Base-by-base conservation (phyloP, 495 filamentous ascomycete genomes). In the Hypoxylon intermedium region DNA sequence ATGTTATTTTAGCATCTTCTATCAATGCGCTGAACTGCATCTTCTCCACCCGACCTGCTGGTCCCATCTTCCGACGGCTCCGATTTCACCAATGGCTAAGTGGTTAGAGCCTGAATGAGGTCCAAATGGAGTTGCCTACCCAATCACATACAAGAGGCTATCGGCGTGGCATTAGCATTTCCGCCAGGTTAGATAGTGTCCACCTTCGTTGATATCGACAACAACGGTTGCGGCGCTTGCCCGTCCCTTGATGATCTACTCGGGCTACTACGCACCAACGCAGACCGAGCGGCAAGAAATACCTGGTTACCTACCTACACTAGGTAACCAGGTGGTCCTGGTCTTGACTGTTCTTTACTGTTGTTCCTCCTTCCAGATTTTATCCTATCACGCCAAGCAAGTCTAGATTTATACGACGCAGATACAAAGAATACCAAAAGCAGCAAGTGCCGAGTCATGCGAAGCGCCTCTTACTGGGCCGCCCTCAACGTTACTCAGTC, bases 311-410 rank as follows among this genome's bases (percentile, higher is more conserved):
- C n/a, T n/a, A n/a, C n/a, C n/a, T n/a, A n/a, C n/a, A n/a, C n/a
- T n/a, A n/a, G n/a, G n/a, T 56, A 48, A 33, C 40, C 20, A 13
- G 18, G 4, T 20, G 40, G 19, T 11, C 19, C n/a, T n/a, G 11
- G 20, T 21, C 16, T 26, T 15, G 23, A 12, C 16, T 63, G 20
- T 37, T 18, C 46, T 28, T 41, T 16, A 1, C 30, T 40, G 9
- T 12, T 13, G 9, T 47, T 47, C 36, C 44, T 38, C 47, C 41
- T 34, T 34, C 11, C 15, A 40, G 16, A 54, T 21, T 46, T 55
- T 60, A 60, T 31, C 52, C 56, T 65, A 65, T 60, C 56, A 6
- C 41, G 62, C 62, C 62, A 65, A 65, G 62, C 40, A 34, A 24
- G 44, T 55, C 61, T 56, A 42, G 61, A 44, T 64, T 49, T 43